Conservation (phyloP, 2,329 filamentous ascomycete species). For the Ilyonectria destructans region DNA sequence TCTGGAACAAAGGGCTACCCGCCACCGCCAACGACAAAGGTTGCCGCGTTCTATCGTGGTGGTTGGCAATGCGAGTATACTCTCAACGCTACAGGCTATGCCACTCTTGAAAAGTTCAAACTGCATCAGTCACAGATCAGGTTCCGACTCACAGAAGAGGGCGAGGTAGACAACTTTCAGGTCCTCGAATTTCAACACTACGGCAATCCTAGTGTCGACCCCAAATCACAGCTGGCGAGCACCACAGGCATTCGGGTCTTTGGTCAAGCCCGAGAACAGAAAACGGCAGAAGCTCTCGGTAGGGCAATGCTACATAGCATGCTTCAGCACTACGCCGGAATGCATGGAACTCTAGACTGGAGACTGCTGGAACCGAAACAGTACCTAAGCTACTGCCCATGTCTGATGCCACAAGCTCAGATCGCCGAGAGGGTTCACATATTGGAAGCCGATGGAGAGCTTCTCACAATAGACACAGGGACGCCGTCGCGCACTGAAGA, state of each 20-base stretch:
- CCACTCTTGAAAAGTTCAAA: conserved; percentile 64
- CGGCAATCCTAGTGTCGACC: background rate
- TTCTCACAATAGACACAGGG: conserved; percentile 40
- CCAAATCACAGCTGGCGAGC: background rate
- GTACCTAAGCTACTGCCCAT: background rate
- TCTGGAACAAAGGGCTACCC: conserved; percentile 59
- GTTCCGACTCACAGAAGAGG: conserved; percentile 55
- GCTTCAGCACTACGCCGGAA: background rate
- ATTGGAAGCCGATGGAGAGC: conserved; percentile 16
- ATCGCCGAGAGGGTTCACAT: background rate
- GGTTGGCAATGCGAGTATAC: conserved; percentile 64
- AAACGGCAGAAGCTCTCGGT: background rate
- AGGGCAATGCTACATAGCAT: background rate
- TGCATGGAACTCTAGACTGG: background rate
- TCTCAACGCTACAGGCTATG: conserved; percentile 65
- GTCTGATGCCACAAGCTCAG: background rate
- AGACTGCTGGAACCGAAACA: background rate
- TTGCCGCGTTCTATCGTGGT: conserved; percentile 66
- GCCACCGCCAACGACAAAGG: conserved; percentile 67
- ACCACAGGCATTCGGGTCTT: conserved; percentile 5
- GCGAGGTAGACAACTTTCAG: conserved; percentile 26
- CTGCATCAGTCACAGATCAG: conserved; percentile 65
- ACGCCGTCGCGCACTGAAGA: no score
- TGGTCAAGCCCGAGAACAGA: background rate
- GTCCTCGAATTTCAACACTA: conserved; percentile 32